Evolutionary conservation across 768 basidiomycete species (phyloP), one percentile per base, ranked within the genome.

Genomic region (Xanthoconium purpureum): DNA sequence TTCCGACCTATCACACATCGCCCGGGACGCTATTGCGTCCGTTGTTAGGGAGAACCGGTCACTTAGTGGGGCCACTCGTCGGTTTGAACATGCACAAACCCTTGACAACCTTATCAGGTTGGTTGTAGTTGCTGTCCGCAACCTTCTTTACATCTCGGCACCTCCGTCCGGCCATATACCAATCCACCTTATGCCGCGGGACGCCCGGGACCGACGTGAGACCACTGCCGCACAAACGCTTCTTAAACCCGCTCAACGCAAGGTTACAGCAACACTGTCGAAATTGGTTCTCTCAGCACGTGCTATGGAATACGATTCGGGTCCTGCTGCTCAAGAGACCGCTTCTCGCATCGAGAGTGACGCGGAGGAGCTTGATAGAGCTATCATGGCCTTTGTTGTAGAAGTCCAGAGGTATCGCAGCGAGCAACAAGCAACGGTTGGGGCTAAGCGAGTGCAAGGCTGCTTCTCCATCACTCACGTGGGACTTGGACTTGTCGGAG

Each of bases 241-340:
- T 9, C 76, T 93, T 42, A 93, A 92, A 70, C 87, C 88, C 8
- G 84, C 85, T 0, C 91, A 92, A 55, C 80, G 91, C 50, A 91
- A 91, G 63, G 88, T 96, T 33, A 91, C 92, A 3, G 90, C 92
- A 9, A 93, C 92, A 0, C 76, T 96, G 10, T 94, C 91, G 18
- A 88, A 94, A 68, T 78, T 98, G 30, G 90, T 96, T 32, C 82
- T 97, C 3, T 91, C 89, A 9, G 86, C 91, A n/a, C 87, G 96
- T 47, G 93, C 94, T 0, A 87, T 91, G 73, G 84, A 89, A 63
- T 91, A 89, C 57, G 87, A 91, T 64, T 86, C 88, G 0, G 85
- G 84, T 15, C 79, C 82, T 2, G 77, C 82, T 24, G 70, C 83
- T 5, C 70, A 78, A 12, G 85, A 89, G 57, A 88, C 87, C 14